Percentiles rank a stretch among this genome's conserved stretches.
Evolutionary conservation across 768 basidiomycete species (phyloP).

Genomic region (Daedaleopsis sinensis): DNA sequence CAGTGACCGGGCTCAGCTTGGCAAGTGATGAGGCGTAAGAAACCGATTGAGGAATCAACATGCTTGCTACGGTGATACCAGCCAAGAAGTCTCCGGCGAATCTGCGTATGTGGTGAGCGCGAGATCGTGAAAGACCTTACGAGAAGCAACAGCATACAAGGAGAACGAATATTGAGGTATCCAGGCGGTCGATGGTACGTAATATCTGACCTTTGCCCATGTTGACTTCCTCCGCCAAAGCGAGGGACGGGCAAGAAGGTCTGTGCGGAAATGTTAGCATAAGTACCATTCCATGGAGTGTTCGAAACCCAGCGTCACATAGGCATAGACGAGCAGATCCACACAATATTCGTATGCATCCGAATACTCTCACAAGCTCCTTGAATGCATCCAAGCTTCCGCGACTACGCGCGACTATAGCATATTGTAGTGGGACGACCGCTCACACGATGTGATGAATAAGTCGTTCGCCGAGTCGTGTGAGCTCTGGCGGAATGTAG

Average conservation of each 20-base stretch:
- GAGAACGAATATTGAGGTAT: slow-evolving; percentile 75
- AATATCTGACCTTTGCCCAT: slow-evolving; percentile 63
- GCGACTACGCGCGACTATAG: no score
- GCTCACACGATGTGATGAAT: no score
- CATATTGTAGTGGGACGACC: no score
- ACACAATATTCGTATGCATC: no score
- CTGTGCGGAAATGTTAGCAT: not conserved
- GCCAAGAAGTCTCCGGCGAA: slow-evolving; percentile 77
- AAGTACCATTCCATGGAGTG: no score
- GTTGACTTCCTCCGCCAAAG: slow-evolving; percentile 20
- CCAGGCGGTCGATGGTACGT: slow-evolving; percentile 78
- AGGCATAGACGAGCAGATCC: no score
- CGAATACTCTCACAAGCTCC: no score
- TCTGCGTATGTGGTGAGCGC: slow-evolving; percentile 31
- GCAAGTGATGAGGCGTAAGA: slow-evolving; percentile 91
- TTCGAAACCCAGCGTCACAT: no score
- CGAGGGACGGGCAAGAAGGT: not conserved
- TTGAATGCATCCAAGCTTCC: no score
- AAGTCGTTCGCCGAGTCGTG: no score
- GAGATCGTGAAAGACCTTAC: not conserved
- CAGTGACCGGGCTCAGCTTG: slow-evolving; percentile 81
- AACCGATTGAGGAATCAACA: slow-evolving; percentile 86
- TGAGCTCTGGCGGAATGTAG: no score
- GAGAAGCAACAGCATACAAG: slow-evolving; percentile 42
- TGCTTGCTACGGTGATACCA: slow-evolving; percentile 82